A percentile compares a stretch with the other conserved stretches of the same genome.
Conservation (phyloP, 2,329 filamentous ascomycete genomes). For the Pseudogymnoascus sp. region DNA sequence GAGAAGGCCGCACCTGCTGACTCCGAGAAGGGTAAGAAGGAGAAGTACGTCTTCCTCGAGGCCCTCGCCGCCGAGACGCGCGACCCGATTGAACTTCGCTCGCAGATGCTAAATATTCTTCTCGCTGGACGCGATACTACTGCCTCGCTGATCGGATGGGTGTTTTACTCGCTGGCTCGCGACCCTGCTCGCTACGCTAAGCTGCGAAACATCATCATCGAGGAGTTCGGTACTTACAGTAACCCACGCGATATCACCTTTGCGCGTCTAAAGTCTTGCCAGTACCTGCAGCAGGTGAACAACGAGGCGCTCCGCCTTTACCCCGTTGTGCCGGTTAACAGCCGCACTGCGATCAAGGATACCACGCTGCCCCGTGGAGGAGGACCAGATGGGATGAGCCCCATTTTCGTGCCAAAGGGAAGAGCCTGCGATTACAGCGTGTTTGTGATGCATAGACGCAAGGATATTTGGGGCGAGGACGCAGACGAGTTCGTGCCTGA, state of each 20-base stretch:
- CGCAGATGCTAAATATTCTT: conserved; percentile 46
- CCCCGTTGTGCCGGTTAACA: conserved; percentile 46
- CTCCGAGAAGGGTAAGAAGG: conserved; percentile 21
- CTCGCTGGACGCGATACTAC: conserved; percentile 53
- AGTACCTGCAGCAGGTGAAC: conserved; percentile 24
- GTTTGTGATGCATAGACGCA: conserved; percentile 29
- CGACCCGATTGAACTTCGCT: conserved; percentile 38
- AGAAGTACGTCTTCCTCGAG: conserved; percentile 44
- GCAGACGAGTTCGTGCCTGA: conserved; percentile 32
- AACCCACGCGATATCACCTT: conserved; percentile 24
- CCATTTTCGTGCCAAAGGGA: conserved; percentile 28
- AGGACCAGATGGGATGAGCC: conserved; percentile 27
- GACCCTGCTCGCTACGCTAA: conserved; percentile 35
- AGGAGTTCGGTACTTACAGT: conserved; percentile 29
- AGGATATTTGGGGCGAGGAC: conserved; percentile 31
- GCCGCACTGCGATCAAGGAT: conserved; percentile 40
- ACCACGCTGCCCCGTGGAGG: conserved; percentile 31
- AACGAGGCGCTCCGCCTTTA: conserved; percentile 41
- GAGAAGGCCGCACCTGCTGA: conserved; percentile 20
- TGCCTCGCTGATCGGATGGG: conserved; percentile 42
- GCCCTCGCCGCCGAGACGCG: conserved; percentile 43
- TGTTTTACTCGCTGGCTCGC: conserved; percentile 36
- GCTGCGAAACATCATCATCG: conserved; percentile 35
- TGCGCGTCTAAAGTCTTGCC: conserved; percentile 21
- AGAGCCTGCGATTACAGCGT: conserved; percentile 24